Conservation (phyloP, 1,284 basidiomycete species). For the Ceratobasidium sp. region DNA sequence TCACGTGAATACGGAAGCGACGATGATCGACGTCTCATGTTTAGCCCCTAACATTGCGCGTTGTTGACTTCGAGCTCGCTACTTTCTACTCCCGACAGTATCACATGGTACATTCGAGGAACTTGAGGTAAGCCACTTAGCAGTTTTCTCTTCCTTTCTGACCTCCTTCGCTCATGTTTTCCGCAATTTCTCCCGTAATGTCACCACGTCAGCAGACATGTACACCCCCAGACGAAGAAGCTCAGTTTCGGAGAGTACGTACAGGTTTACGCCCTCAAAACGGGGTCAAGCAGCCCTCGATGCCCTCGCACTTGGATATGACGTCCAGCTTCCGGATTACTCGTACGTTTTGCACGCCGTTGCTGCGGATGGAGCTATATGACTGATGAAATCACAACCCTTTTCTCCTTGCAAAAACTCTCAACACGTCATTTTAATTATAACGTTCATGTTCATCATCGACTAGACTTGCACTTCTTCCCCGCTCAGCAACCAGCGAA, state of each 20-base stretch:
- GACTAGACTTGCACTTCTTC: conserved; percentile 38
- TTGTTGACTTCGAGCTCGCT: conserved; percentile 25
- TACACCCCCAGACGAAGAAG: conserved; percentile 35
- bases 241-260: conserved; percentile 23
- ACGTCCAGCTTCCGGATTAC: conserved; percentile 41
- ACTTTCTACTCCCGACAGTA: background rate
- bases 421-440: background rate
- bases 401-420: conserved; percentile 4
- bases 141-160: background rate
- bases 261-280: conserved; percentile 38
- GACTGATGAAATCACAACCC: background rate
- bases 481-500: conserved; percentile 34
- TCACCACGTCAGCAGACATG: conserved; percentile 30
- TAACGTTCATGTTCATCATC: background rate
- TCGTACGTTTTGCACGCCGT: conserved; percentile 38
- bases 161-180: background rate
- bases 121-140: background rate
- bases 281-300: conserved; percentile 41
- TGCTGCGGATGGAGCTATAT: background rate
- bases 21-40: conserved; percentile 25
- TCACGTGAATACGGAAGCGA: conserved; percentile 18
- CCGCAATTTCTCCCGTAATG: background rate
- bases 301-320: conserved; percentile 42
- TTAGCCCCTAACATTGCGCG: conserved; percentile 21
- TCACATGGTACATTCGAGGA: background rate